phyloP scores from a whole-genome alignment of 768 basidiomycete genomes.

The Leccinum arenicola region DNA sequence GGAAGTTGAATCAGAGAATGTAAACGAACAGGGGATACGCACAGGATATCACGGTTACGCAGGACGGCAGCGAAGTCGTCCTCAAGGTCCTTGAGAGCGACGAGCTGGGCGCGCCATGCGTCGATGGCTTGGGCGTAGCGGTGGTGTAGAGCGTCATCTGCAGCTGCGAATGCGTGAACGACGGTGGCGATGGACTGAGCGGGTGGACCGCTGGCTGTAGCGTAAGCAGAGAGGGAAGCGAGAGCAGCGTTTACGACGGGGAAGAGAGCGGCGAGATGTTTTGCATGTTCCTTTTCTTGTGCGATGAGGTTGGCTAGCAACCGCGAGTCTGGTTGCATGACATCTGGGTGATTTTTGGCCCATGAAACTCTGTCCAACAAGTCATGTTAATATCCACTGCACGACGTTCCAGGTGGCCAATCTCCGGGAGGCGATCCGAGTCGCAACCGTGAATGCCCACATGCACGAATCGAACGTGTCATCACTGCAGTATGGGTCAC shows the following conservation, averaged over 20 bases:
- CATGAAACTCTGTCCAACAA: too few species aligned
- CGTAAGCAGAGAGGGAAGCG: constrained; percentile 61
- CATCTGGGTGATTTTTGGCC: too few species aligned
- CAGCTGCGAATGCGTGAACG: constrained; percentile 54
- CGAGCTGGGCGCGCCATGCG: constrained; percentile 61
- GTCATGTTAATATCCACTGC: constrained; percentile 13
- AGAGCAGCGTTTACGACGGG: constrained; percentile 58
- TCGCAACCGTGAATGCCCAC: too few species aligned
- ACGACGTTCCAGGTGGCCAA: too few species aligned
- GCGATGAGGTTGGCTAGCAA: constrained; percentile 64
- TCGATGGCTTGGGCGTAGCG: constrained; percentile 61
- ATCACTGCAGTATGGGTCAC: too few species aligned
- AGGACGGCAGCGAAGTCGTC: constrained; percentile 70
- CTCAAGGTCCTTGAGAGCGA: constrained; percentile 60
- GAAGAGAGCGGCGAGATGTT: constrained; percentile 55
- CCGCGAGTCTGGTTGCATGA: constrained; percentile 54
- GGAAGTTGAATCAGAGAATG: too few species aligned
- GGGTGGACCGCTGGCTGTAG: constrained; percentile 55
- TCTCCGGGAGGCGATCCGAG: too few species aligned
- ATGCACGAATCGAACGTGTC: too few species aligned
- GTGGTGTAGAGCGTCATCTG: constrained; percentile 61
- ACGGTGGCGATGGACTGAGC: constrained; percentile 36
- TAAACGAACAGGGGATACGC: constrained; percentile 27
- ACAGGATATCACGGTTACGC: constrained; percentile 78
- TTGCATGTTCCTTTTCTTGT: constrained; percentile 71